Percentiles rank a stretch among this genome's conserved stretches.
phyloP scores from a whole-genome alignment of 148 eudicot species.

The Vaccinium myrtillus region DNA sequence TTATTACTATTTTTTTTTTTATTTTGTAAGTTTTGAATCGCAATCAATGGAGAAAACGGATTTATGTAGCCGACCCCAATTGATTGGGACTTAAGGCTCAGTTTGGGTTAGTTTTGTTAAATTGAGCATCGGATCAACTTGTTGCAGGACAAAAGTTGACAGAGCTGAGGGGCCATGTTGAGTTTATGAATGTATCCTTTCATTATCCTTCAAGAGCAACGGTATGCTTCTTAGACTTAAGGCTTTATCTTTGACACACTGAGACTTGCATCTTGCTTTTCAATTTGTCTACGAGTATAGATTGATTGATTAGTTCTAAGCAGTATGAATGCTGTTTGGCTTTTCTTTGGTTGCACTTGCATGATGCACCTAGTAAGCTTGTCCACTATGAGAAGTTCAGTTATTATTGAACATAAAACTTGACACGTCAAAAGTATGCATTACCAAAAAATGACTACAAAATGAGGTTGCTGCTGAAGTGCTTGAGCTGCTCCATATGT shows the following conservation, averaged over 20 bases:
- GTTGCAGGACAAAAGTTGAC: constrained; percentile 70
- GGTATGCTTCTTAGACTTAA: constrained; percentile 35
- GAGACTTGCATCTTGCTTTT: background rate
- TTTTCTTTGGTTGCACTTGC: background rate
- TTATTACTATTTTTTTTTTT: background rate
- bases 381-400: background rate
- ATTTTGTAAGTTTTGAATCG: background rate
- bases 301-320: background rate
- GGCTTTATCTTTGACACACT: background rate
- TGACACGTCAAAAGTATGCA: background rate
- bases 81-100: background rate
- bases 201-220: constrained; percentile 68
- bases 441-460: background rate
- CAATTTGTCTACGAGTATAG: background rate
- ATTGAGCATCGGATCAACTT: constrained; percentile 3
- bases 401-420: constrained; percentile 1
- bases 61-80: background rate
- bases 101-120: background rate
- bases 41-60: background rate
- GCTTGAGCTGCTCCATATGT: background rate
- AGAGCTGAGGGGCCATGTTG: constrained; percentile 63
- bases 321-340: background rate
- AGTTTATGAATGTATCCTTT: constrained; percentile 75
- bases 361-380: background rate
- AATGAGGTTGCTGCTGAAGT: background rate